A percentile compares a stretch with the other conserved stretches of the same genome.
Evolutionary conservation across 2,329 filamentous ascomycete species (phyloP).

Genomic region (Gnomoniopsis sp.): DNA sequence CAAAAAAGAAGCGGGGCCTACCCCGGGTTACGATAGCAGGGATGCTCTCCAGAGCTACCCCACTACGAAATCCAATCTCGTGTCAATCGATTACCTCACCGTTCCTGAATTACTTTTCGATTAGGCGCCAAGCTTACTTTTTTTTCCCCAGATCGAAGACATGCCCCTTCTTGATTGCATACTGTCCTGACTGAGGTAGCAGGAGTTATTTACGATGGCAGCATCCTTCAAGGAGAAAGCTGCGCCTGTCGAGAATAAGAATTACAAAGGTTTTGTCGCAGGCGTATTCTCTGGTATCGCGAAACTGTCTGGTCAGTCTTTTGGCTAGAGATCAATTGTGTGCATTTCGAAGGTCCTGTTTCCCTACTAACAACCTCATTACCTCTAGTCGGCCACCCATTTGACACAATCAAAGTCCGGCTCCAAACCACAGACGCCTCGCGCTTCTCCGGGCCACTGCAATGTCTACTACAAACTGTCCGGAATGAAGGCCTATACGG

Average conservation of each 20-base stretch:
- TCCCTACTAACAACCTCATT: not conserved
- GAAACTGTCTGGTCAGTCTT: conserved; percentile 71
- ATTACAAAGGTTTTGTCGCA: conserved; percentile 95
- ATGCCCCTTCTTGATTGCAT: not conserved
- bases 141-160: not conserved
- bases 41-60: not conserved
- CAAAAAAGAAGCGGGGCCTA: not conserved
- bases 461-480: conserved; percentile 81
- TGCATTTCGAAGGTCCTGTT: not conserved
- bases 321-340: not conserved
- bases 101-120: not conserved
- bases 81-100: conserved; percentile 14
- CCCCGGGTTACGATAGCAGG: not conserved
- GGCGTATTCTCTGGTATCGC: conserved; percentile 94
- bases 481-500: conserved; percentile 80
- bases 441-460: conserved; percentile 80
- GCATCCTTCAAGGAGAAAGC: conserved; percentile 27
- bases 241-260: conserved; percentile 37
- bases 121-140: not conserved
- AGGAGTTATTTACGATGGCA: conserved; percentile 13
- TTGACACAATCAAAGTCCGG: conserved; percentile 96
- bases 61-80: not conserved
- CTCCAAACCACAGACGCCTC: conserved; percentile 77
- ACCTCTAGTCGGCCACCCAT: conserved; percentile 62
- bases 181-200: not conserved